Evolutionary conservation across 2,329 filamentous ascomycete species (phyloP), one percentile per base, ranked within the genome.

Genomic region (Domatiomyces catenatus): DNA sequence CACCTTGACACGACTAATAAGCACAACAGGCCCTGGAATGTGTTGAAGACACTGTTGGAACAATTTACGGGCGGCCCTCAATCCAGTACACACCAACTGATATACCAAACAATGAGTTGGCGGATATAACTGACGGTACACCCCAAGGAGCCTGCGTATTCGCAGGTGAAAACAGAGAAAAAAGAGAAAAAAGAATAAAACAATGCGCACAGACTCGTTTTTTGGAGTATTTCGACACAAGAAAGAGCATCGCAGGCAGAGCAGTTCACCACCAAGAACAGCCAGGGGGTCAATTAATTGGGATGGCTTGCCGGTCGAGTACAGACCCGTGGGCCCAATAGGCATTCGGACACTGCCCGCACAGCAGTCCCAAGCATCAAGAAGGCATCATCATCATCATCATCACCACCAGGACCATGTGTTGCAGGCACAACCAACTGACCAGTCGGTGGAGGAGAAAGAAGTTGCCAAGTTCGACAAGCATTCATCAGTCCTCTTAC

Each of bases 231-330:
- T 39, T 39, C 32, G 32, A 15, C 32, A 39, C 32, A 39, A 39
- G 12, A 39, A 39, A 15, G 32, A 39, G 10, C 32, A 39, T 39
- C 32, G 32, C 15, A 12, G 32, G 32, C 10, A 8, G 32, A 15
- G 10, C 5, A 39, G 32, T 39, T 39, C 32, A 5, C 32, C 32
- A 15, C 32, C 32, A 2, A 39, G 5, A 10, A 39, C 15, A 10
- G 24, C 39, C 10, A 36, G 19, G 6, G 24, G 19, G 6, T 5
- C 44, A 20, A 15, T 32, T 7, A 2, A n/a, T 46, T 56, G 54
- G 54, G 51, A 52, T 10, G 43, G 46, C 36, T 19, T 54, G 28
- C 54, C 54, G 7, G 26, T 47, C 18, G 54, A 46, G 19, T 56
- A 49, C 51, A 50, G 42, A 18, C 52, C 52, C 22, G 48, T 54